Evolutionary conservation across 2,329 filamentous ascomycete species (phyloP), one percentile per base, ranked within the genome.

Genomic region (Nemania bipapillata): DNA sequence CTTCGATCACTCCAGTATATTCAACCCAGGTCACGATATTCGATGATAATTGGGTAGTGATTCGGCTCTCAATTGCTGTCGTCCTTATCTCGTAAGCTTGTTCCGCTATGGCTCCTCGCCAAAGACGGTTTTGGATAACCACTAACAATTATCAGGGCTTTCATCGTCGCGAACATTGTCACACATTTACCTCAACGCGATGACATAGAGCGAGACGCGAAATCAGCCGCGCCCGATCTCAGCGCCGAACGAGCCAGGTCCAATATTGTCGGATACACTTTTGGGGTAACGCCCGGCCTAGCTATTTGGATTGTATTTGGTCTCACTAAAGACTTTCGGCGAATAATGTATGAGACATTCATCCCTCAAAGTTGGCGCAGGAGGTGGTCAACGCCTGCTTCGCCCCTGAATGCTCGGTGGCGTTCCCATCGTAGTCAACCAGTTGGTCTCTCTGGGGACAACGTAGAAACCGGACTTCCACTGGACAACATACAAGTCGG

Each of bases 231-330:
- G 11, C 73, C 74, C 0, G 74, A 76, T 63, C 55, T 76, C 2
- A 63, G 72, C 28, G 40, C 70, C 28, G 69, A 56, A 20, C 63
- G 69, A 50, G 74, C 74, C 3, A 70, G 69, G 55, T 72, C 68
- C 2, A 75, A 72, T 37, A 76, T 76, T 50, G 65, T 70, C 11
- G 74, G 74, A 2, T 76, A 76, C 52, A 75, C 73, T 2, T 73
- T 62, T 24, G 74, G 74, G 15, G 73, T 76, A 2, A 74, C 74
- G 17, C 74, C 74, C 2, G 73, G 73, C 1, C 61, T 76, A 24
- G 73, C 73, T 4, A 74, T 76, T 7, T 73, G 63, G 57, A 66
- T 76, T 22, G 72, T 76, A 3, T 76, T 76, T 50, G 74, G 74
- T 17, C 70, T 75, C 22, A 74, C 73, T 4, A 60, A 65, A 47